phyloP scores from a whole-genome alignment of 257 asterid genomes.

The Orobanche coerulescens region DNA sequence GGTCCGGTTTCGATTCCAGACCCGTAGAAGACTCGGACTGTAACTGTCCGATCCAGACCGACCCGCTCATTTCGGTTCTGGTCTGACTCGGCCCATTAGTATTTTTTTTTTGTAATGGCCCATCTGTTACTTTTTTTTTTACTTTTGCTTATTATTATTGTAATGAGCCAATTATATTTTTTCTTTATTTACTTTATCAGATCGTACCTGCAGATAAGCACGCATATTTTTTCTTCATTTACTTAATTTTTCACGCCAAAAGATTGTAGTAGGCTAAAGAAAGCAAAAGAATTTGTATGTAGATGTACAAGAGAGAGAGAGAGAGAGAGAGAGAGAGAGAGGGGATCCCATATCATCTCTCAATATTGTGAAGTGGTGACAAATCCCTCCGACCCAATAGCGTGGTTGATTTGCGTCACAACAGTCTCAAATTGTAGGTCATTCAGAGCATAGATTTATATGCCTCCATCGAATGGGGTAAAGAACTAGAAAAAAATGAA shows the following conservation, averaged over 20 bases:
- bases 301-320: conserved; percentile 6
- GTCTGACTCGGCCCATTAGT: too few relatives aligned
- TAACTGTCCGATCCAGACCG: too few relatives aligned
- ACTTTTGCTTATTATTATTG: too few relatives aligned
- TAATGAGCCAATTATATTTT: too few relatives aligned
- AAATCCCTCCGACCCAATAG: conserved; percentile 87
- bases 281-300: not conserved
- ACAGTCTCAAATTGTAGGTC: conserved; percentile 43
- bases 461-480: not conserved
- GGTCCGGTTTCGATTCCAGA: too few relatives aligned
- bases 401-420: conserved; percentile 80
- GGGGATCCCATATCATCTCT: conserved; percentile 80
- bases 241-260: not conserved
- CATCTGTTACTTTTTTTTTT: too few relatives aligned
- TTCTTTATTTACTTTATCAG: conserved; percentile 56
- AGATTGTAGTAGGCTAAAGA: not conserved
- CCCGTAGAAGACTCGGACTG: too few relatives aligned
- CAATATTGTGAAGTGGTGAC: conserved; percentile 70
- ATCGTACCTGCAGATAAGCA: conserved; percentile 52
- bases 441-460: conserved; percentile 4
- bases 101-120: too few relatives aligned
- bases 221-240: not conserved
- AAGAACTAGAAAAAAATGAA: not conserved
- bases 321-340: conserved; percentile 5
- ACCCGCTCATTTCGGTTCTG: too few relatives aligned